Evolutionary conservation across 1,284 basidiomycete genomes (phyloP).

Genomic region (Microbotryum violaceum): DNA sequence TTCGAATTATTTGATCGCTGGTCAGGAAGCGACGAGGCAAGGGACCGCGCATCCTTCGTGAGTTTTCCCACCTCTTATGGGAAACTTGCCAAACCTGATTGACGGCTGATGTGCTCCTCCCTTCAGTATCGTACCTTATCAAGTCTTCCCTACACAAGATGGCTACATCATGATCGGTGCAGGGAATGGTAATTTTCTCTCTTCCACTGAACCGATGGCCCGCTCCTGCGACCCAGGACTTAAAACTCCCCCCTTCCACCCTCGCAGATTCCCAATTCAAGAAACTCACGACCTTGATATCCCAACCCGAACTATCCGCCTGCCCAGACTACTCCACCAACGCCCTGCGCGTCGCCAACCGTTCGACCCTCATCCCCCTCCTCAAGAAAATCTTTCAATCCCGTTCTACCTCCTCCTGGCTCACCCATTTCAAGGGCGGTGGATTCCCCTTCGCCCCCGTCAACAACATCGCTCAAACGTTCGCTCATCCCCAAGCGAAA

Average conservation of each 20-base stretch:
- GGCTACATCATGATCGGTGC: constrained; percentile 91
- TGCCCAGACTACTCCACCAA: constrained; percentile 67
- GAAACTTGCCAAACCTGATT: neutral
- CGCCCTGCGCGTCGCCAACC: constrained; percentile 64
- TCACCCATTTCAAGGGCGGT: constrained; percentile 60
- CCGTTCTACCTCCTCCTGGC: constrained; percentile 61
- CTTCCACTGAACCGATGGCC: neutral
- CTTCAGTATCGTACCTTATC: constrained; percentile 67
- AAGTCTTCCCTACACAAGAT: constrained; percentile 79
- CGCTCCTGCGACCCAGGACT: neutral
- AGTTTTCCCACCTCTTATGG: neutral
- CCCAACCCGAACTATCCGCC: constrained; percentile 51
- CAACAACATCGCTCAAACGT: constrained; percentile 83
- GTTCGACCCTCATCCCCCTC: constrained; percentile 61
- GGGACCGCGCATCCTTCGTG: constrained; percentile 69
- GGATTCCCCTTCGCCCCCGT: constrained; percentile 91
- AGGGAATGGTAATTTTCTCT: constrained; percentile 60
- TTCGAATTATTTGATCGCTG: constrained; percentile 83
- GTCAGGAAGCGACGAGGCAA: constrained; percentile 74
- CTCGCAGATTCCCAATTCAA: constrained; percentile 53
- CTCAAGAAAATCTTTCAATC: constrained; percentile 58
- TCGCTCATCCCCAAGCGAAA: constrained; percentile 78
- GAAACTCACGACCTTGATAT: constrained; percentile 53
- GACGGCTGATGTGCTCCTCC: neutral
- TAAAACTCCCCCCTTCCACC: neutral